Evolutionary conservation across 148 eudicot species (phyloP).

Genomic region (Vaccinium macrocarpon): DNA sequence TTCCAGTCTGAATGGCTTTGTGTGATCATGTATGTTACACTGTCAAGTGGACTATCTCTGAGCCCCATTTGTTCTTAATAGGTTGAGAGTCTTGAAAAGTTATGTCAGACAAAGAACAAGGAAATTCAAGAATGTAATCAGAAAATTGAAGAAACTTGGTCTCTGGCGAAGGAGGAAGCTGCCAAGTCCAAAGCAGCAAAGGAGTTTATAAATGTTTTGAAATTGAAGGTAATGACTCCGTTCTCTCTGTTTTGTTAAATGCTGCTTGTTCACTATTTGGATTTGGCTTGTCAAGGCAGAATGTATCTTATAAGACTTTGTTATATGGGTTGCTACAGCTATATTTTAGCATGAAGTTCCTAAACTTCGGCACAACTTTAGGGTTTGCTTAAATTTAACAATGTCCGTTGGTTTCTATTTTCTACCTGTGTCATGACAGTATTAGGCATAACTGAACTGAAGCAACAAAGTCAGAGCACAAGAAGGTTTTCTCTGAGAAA

Average conservation of each 20-base stretch:
- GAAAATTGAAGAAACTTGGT: slow-evolving; percentile 34
- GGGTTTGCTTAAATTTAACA: background rate
- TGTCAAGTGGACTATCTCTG: background rate
- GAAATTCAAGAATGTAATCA: slow-evolving; percentile 28
- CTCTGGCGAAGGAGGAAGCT: slow-evolving; percentile 39
- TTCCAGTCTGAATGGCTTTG: background rate
- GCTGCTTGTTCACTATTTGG: background rate
- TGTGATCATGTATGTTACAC: background rate
- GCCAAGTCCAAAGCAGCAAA: slow-evolving; percentile 42
- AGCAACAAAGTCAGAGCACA: too few species aligned
- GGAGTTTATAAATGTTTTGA: slow-evolving; percentile 35
- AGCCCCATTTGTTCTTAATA: slow-evolving; percentile 7
- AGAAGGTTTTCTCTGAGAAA: too few species aligned
- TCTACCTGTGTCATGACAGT: background rate
- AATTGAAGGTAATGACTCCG: slow-evolving; percentile 26
- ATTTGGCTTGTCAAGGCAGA: background rate
- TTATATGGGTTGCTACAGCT: background rate
- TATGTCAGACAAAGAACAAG: slow-evolving; percentile 25
- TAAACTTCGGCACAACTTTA: background rate
- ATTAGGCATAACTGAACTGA: too few species aligned
- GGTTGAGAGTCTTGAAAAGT: slow-evolving; percentile 36
- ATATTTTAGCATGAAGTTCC: background rate
- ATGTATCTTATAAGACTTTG: background rate
- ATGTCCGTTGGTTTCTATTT: background rate
- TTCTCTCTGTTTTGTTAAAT: slow-evolving; percentile 4